A percentile compares a stretch with the other conserved stretches of the same genome.
phyloP scores from a whole-genome alignment of 768 basidiomycete genomes.

The Erythrobasidium yunnanense region DNA sequence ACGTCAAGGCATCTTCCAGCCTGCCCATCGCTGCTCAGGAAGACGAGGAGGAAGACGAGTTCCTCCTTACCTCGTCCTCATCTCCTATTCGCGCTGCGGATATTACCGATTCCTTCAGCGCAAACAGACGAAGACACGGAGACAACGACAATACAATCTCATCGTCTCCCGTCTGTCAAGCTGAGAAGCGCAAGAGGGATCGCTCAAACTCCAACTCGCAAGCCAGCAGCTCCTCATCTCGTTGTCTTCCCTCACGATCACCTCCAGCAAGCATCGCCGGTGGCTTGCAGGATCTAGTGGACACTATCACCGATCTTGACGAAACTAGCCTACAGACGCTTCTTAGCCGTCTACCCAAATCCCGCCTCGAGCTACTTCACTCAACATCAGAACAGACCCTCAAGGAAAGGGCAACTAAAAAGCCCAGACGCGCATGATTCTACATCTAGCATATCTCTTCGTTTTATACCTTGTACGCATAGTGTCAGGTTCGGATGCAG shows the following conservation, averaged over 20 bases:
- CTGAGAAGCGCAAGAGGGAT: not conserved
- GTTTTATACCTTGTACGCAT: too few relatives aligned
- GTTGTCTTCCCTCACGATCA: not conserved
- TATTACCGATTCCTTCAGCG: not conserved
- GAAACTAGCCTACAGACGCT: too few relatives aligned
- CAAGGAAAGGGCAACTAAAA: too few relatives aligned
- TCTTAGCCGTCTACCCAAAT: too few relatives aligned
- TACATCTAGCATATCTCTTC: too few relatives aligned
- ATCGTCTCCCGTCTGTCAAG: not conserved
- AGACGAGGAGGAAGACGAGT: not conserved
- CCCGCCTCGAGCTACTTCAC: too few relatives aligned
- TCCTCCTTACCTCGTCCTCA: not conserved
- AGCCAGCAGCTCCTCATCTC: not conserved
- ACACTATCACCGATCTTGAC: too few relatives aligned
- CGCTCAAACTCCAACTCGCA: not conserved
- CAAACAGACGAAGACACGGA: not conserved
- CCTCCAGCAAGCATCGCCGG: too few relatives aligned
- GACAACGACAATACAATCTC: not conserved
- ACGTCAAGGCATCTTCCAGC: not conserved
- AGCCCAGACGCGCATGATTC: too few relatives aligned
- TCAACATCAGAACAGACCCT: too few relatives aligned
- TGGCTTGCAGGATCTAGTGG: too few relatives aligned
- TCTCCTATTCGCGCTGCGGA: not conserved
- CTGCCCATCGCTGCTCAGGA: not conserved
- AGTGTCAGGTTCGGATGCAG: too few relatives aligned